Conservation (phyloP, 2,329 filamentous ascomycete species). For the Pyrenophora graminea region DNA sequence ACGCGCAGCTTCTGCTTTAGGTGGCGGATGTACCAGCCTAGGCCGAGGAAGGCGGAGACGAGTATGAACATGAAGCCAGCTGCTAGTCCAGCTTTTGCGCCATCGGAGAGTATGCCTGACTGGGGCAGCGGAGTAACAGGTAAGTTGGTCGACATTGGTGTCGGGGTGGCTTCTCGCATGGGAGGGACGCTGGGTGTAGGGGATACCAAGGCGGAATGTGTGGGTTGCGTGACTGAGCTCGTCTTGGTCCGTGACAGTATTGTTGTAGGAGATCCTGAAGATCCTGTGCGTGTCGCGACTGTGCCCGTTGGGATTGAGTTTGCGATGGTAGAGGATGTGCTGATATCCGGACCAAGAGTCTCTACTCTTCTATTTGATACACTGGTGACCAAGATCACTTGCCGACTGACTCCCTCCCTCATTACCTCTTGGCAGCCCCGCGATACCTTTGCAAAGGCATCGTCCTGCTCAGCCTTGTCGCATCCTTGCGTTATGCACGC, state of each 20-base stretch:
- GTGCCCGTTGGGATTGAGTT: background rate
- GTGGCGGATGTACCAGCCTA: constrained; percentile 32
- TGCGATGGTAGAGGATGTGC: too few species aligned
- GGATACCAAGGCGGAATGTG: too few species aligned
- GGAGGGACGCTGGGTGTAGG: too few species aligned
- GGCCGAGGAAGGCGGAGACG: constrained; percentile 16
- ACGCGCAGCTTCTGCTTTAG: constrained; percentile 27
- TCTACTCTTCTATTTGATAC: too few species aligned
- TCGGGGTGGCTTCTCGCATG: background rate
- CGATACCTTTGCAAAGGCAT: constrained; percentile 12
- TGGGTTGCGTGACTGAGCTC: too few species aligned
- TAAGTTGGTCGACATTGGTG: constrained; percentile 14
- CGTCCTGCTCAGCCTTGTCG: constrained; percentile 3
- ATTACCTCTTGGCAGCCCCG: background rate
- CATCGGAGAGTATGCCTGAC: constrained; percentile 19
- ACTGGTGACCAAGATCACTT: background rate
- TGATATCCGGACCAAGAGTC: background rate
- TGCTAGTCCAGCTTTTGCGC: constrained; percentile 32
- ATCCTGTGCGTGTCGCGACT: too few species aligned
- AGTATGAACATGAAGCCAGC: constrained; percentile 20
- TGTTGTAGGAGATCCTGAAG: too few species aligned
- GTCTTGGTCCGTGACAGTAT: too few species aligned
- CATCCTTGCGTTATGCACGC: constrained; percentile 20
- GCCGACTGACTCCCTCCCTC: background rate
- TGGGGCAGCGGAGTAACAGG: constrained; percentile 16